phyloP scores from a whole-genome alignment of 352 stramenopile species.

The Phytopythium vexans region DNA sequence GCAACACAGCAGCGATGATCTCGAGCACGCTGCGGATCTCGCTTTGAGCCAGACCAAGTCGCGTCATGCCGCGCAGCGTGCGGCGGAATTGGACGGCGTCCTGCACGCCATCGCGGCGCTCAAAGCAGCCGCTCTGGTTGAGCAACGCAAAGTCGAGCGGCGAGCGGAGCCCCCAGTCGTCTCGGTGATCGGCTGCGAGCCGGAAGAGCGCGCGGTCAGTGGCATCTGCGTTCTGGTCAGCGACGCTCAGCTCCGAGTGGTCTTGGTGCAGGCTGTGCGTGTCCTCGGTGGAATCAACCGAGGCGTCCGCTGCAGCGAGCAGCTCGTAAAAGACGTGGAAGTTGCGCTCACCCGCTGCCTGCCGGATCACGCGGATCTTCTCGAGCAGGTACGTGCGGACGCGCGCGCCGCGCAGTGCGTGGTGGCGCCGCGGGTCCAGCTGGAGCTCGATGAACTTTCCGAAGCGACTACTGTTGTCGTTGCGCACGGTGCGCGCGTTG shows the following conservation, averaged over 20 bases:
- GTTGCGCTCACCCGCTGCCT: conserved; percentile 71
- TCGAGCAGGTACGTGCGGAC: conserved; percentile 94
- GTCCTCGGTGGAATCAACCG: not conserved
- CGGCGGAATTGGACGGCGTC: conserved; percentile 63
- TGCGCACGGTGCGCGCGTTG: conserved; percentile 84
- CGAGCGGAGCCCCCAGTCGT: conserved; percentile 33
- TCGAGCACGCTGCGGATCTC: conserved; percentile 67
- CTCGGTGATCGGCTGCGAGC: conserved; percentile 10
- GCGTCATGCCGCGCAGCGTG: conserved; percentile 65
- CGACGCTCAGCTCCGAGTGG: not conserved
- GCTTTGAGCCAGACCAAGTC: conserved; percentile 61
- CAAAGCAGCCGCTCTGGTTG: conserved; percentile 69
- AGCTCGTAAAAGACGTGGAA: conserved; percentile 91
- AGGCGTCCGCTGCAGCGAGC: conserved; percentile 25
- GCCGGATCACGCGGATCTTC: conserved; percentile 90
- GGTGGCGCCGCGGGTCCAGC: conserved; percentile 38
- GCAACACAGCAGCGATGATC: conserved; percentile 79
- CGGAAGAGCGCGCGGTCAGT: conserved; percentile 16
- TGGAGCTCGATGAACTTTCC: conserved; percentile 91
- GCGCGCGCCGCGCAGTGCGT: conserved; percentile 50
- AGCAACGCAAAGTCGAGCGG: conserved; percentile 54
- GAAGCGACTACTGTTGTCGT: conserved; percentile 89
- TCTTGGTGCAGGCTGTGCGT: not conserved
- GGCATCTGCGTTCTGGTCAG: not conserved
- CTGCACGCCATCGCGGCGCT: conserved; percentile 61